Percentiles rank a stretch among this genome's conserved stretches.
Conservation (phyloP, 371 early-diverging fungal genomes). For the Rhizopus delemar region DNA sequence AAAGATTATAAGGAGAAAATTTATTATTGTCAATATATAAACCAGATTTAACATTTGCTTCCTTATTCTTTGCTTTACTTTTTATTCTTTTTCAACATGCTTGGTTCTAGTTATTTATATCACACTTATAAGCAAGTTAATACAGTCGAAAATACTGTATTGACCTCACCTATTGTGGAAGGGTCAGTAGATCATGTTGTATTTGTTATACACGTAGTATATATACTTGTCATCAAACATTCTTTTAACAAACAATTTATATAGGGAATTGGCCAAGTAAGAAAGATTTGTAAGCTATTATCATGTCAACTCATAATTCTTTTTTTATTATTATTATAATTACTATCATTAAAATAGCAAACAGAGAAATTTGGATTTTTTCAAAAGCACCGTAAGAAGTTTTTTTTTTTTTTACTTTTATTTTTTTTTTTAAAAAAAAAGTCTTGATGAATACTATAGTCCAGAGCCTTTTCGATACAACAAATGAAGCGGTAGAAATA, state of each 20-base stretch:
- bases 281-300: not conserved
- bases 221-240: not conserved
- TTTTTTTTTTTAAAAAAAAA: too few species aligned
- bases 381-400: slow-evolving; percentile 45
- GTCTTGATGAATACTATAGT: slow-evolving; percentile 24
- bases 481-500: slow-evolving; percentile 47
- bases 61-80: not conserved
- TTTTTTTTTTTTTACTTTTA: too few species aligned
- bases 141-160: not conserved
- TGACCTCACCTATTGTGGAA: slow-evolving; percentile 11
- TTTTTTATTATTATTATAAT: too few species aligned
- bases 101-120: not conserved
- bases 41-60: not conserved
- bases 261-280: slow-evolving; percentile 67
- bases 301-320: not conserved
- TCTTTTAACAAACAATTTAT: not conserved
- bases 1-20: not conserved
- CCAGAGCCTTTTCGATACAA: slow-evolving; percentile 51
- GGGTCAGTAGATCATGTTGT: slow-evolving; percentile 44
- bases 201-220: slow-evolving; percentile 62
- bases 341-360: slow-evolving; percentile 33
- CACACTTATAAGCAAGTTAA: not conserved
- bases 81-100: not conserved
- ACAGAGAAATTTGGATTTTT: slow-evolving; percentile 59
- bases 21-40: too few species aligned